Conservation (phyloP, 1,139 yeast species). For the Yamadazyma membranifaciens region DNA sequence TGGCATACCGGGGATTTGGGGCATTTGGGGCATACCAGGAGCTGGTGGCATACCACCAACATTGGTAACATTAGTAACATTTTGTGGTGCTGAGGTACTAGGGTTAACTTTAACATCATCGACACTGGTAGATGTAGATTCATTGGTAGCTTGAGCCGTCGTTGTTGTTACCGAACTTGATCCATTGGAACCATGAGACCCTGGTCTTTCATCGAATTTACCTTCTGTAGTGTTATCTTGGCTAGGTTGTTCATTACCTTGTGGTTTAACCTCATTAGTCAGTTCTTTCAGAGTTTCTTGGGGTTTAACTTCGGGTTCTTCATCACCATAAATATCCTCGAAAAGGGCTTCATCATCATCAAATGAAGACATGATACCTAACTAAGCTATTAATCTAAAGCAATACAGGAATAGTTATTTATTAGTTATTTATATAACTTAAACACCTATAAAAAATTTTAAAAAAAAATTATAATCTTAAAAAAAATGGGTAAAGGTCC, state of each 20-base stretch:
- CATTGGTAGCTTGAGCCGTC: constrained; percentile 2
- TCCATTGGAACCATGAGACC: constrained; percentile 4
- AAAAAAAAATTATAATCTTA: neutral
- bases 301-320: constrained; percentile 11
- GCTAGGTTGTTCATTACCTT: too few species aligned
- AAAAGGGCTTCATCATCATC: constrained; percentile 87
- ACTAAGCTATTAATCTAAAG: neutral
- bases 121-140: constrained; percentile 3
- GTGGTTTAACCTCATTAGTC: constrained; percentile 6
- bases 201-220: neutral
- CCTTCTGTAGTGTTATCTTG: too few species aligned
- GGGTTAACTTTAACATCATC: constrained; percentile 3
- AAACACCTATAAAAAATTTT: constrained; percentile 8
- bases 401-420: constrained; percentile 8
- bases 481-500: neutral
- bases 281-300: constrained; percentile 6
- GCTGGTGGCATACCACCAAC: constrained; percentile 2
- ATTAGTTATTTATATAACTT: constrained; percentile 8
- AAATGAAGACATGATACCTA: constrained; percentile 48
- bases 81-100: constrained; percentile 2
- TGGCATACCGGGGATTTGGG: constrained; percentile 11
- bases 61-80: neutral
- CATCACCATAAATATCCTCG: constrained; percentile 63
- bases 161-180: neutral
- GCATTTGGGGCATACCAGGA: constrained; percentile 8